These are phyloP conservation scores for Aspergillus tubingensis DNA, from an alignment of 2,329 filamentous ascomycete genomes.

Conservation along the genomic window DNA sequence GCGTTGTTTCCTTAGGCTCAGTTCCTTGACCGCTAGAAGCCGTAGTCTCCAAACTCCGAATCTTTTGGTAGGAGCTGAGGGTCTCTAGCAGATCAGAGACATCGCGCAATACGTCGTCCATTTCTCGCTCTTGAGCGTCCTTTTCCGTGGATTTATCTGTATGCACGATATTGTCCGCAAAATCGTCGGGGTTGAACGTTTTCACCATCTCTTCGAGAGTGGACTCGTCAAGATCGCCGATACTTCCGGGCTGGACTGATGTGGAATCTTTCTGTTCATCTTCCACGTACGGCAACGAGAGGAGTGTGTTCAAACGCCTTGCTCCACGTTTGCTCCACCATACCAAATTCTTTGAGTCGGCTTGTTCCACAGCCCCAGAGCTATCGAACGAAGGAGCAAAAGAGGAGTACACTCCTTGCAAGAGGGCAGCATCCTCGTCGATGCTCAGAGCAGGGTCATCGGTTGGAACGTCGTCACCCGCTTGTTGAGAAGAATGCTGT, in stretches of 20 bases:
- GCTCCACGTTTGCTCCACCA: conserved; percentile 50
- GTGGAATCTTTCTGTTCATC: conserved; percentile 23
- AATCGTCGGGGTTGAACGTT: conserved; percentile 42
- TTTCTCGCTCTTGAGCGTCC: conserved; percentile 45
- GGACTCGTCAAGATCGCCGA: conserved; percentile 42
- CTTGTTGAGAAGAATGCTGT: conserved; percentile 24
- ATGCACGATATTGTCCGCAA: conserved; percentile 26
- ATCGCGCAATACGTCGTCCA: conserved; percentile 56
- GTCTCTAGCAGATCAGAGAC: conserved; percentile 64
- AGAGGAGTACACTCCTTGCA: conserved; percentile 50
- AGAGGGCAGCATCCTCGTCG: conserved; percentile 38
- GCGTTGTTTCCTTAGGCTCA: conserved; percentile 28
- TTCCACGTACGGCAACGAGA: conserved; percentile 30
- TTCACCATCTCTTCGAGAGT: conserved; percentile 47
- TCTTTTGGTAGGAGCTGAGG: conserved; percentile 62
- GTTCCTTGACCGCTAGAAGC: conserved; percentile 32
- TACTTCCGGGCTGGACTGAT: conserved; percentile 30
- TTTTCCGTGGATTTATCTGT: conserved; percentile 27
- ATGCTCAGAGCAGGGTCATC: conserved; percentile 33
- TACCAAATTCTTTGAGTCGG: conserved; percentile 44
- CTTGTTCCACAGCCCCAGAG: conserved; percentile 44
- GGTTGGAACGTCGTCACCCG: conserved; percentile 26
- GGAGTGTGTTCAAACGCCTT: conserved; percentile 39
- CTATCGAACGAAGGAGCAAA: conserved; percentile 53
- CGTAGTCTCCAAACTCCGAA: conserved; percentile 53